These are phyloP conservation scores for Aegilops umbellulata DNA, from an alignment of 176 grass and related monocot genomes.

Conservation along the genomic window DNA sequence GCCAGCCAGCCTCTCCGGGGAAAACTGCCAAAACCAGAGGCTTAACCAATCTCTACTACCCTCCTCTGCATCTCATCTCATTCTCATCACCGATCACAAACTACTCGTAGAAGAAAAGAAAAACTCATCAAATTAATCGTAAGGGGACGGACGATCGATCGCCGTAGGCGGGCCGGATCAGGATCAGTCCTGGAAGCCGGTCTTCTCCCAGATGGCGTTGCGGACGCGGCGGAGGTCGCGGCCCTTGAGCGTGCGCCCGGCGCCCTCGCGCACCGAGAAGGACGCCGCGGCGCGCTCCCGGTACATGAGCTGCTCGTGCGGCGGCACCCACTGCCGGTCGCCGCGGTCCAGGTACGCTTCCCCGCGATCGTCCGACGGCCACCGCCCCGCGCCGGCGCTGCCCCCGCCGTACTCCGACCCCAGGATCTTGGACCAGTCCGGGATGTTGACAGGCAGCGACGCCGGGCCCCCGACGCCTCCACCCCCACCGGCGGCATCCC, in stretches of 20 bases:
- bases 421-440: conserved; percentile 90
- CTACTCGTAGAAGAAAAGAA: background rate
- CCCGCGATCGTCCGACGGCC: conserved; percentile 26
- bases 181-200: conserved; percentile 84
- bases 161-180: background rate
- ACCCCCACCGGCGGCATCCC: background rate
- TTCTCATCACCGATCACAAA: conserved; percentile 27
- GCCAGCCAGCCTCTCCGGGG: conserved; percentile 30
- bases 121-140: conserved; percentile 19
- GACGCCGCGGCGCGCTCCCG: conserved; percentile 60
- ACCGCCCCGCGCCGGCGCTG: conserved; percentile 24
- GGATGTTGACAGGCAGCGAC: conserved; percentile 84
- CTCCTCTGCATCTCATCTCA: background rate
- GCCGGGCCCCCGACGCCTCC: background rate
- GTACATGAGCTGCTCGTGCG: conserved; percentile 82
- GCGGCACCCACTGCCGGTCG: conserved; percentile 58
- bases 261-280: conserved; percentile 86
- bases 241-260: conserved; percentile 89
- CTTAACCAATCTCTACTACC: conserved; percentile 25
- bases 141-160: background rate
- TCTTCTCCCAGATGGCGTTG: conserved; percentile 98
- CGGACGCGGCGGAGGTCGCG: conserved; percentile 92
- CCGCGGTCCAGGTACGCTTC: conserved; percentile 28
- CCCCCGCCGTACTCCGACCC: conserved; percentile 52
- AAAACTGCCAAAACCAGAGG: conserved; percentile 59